Evolutionary conservation across 805 yeast genomes (phyloP).

Genomic region (Lipomyces yamadae): DNA sequence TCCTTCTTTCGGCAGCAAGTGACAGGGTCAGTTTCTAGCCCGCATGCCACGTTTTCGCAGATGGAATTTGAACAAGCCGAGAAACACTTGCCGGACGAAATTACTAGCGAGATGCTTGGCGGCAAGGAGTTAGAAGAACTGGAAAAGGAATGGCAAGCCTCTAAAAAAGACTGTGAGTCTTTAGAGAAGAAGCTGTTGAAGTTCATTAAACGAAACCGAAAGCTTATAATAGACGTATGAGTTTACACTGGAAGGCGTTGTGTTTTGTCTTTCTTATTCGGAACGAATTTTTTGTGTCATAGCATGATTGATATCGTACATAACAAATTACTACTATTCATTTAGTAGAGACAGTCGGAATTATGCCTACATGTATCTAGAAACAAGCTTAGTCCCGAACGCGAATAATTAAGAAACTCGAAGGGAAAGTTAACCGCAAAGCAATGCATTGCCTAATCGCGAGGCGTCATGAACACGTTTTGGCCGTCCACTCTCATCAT

Average conservation of each 20-base stretch:
- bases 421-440: neutral
- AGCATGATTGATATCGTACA: neutral
- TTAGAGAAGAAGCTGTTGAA: slow-evolving; percentile 28
- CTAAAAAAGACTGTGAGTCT: slow-evolving; percentile 25
- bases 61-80: slow-evolving; percentile 23
- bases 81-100: neutral
- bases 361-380: neutral
- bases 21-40: slow-evolving; percentile 11
- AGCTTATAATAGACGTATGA: slow-evolving; percentile 16
- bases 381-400: neutral
- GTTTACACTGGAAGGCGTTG: neutral
- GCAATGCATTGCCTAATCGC: neutral
- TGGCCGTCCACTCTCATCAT: neutral
- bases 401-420: neutral
- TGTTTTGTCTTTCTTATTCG: neutral
- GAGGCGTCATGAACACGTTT: neutral
- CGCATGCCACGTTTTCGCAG: slow-evolving; percentile 19
- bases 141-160: slow-evolving; percentile 28
- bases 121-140: slow-evolving; percentile 23
- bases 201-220: slow-evolving; percentile 24
- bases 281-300: neutral
- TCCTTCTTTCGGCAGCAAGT: slow-evolving; percentile 22
- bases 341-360: neutral
- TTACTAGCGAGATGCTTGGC: slow-evolving; percentile 9
- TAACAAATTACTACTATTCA: neutral